Conservation (phyloP, 2,329 filamentous ascomycete species). For the Clarireedia homoeocarpa region DNA sequence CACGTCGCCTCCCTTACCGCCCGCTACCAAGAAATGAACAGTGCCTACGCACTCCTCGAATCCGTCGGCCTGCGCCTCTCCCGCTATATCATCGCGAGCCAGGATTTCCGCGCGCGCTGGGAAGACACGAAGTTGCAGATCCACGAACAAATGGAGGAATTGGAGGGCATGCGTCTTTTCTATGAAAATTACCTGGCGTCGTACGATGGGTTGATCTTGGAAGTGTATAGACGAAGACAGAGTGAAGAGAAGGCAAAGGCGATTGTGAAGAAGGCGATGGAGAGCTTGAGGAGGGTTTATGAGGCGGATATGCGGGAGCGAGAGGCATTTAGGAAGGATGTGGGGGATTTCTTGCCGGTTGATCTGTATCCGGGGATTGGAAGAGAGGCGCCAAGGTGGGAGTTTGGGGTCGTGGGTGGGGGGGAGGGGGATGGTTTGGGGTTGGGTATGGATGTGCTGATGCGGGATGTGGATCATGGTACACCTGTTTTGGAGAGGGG, state of each 20-base stretch:
- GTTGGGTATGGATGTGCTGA: slow-evolving; percentile 10
- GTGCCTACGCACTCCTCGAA: slow-evolving; percentile 59
- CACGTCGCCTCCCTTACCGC: slow-evolving; percentile 51
- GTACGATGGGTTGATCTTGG: slow-evolving; percentile 77
- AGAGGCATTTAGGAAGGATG: slow-evolving; percentile 70
- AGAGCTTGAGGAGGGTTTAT: slow-evolving; percentile 67
- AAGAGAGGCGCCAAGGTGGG: slow-evolving; percentile 30
- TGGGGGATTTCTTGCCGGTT: slow-evolving; percentile 78
- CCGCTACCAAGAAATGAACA: slow-evolving; percentile 49
- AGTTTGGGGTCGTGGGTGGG: slow-evolving; percentile 17
- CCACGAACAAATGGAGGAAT: slow-evolving; percentile 60
- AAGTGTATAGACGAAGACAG: slow-evolving; percentile 66
- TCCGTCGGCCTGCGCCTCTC: slow-evolving; percentile 59
- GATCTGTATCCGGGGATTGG: slow-evolving; percentile 80
- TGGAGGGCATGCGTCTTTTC: slow-evolving; percentile 69
- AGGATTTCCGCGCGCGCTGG: slow-evolving; percentile 62
- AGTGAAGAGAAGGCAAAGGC: slow-evolving; percentile 67
- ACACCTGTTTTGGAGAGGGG: slow-evolving; percentile 19
- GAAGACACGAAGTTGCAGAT: slow-evolving; percentile 66
- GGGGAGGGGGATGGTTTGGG: slow-evolving; percentile 11
- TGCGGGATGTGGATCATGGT: slow-evolving; percentile 8
- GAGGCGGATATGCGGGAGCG: slow-evolving; percentile 65
- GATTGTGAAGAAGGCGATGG: slow-evolving; percentile 70
- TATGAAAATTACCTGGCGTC: slow-evolving; percentile 81
- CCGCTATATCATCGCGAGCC: slow-evolving; percentile 55